These are phyloP conservation scores for Ascocoryne sarcoides DNA, from an alignment of 2,329 filamentous ascomycete genomes.

Conservation along the genomic window DNA sequence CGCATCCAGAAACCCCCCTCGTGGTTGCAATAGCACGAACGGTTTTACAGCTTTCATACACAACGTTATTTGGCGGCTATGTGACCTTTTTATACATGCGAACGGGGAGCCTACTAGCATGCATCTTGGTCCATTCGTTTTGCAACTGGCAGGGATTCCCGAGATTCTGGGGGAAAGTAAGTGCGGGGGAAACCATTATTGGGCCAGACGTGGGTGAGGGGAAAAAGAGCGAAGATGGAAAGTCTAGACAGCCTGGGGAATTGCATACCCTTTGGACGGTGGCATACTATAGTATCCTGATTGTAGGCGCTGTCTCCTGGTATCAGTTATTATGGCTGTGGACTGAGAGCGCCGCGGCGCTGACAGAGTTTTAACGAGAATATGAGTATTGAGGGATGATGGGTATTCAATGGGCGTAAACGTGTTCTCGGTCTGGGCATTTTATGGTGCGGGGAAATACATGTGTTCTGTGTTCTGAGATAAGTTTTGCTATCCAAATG, in stretches of 20 bases:
- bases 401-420: no score
- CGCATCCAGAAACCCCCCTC: constrained; percentile 61
- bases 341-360: constrained; percentile 49
- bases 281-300: constrained; percentile 69
- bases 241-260: constrained; percentile 7
- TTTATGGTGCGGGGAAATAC: no score
- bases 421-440: no score
- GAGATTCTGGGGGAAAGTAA: constrained; percentile 71
- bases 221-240: constrained; percentile 33
- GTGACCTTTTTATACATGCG: constrained; percentile 82
- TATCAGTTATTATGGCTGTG: constrained; percentile 61
- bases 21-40: constrained; percentile 59
- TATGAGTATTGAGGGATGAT: no score
- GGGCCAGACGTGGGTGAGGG: constrained; percentile 22
- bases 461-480: no score
- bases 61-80: constrained; percentile 87
- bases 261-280: constrained; percentile 53
- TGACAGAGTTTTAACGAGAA: no score
- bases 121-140: constrained; percentile 71
- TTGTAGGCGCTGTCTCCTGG: constrained; percentile 64
- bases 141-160: constrained; percentile 92
- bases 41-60: constrained; percentile 79
- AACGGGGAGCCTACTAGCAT: constrained; percentile 70
- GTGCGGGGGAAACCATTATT: constrained; percentile 23
- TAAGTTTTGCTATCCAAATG: no score